Evolutionary conservation across 257 asterid species (phyloP).

Genomic region (Echites panduratus): DNA sequence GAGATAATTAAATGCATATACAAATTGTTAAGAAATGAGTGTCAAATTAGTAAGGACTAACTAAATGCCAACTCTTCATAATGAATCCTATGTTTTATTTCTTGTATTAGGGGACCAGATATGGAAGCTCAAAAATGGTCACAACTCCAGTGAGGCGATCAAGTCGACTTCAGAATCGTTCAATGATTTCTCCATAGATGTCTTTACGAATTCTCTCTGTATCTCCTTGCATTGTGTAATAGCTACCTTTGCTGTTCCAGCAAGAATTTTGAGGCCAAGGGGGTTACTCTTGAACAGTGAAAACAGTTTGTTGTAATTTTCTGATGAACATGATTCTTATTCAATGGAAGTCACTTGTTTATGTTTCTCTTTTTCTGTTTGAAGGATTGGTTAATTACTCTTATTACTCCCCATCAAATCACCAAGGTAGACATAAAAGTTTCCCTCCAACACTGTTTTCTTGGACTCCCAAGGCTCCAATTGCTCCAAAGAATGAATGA

Average conservation of each 20-base stretch:
- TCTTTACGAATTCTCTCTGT: neutral
- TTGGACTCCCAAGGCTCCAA: neutral
- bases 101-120: constrained; percentile 39
- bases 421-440: neutral
- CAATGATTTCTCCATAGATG: constrained; percentile 42
- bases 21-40: neutral
- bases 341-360: constrained; percentile 5
- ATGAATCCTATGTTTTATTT: neutral
- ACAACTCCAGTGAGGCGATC: constrained; percentile 73
- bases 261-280: neutral
- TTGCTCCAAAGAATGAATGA: neutral
- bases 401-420: no score
- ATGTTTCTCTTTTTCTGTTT: neutral
- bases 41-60: no score
- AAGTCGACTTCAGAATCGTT: constrained; percentile 50
- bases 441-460: neutral
- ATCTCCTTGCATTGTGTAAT: neutral
- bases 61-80: no score
- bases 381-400: neutral
- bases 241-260: constrained; percentile 15
- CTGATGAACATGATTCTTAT: constrained; percentile 2
- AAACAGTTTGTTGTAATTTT: neutral
- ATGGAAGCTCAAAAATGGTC: constrained; percentile 29
- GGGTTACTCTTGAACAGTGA: neutral
- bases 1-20: neutral